Evolutionary conservation across 2,329 filamentous ascomycete genomes (phyloP).

Genomic region (Nemania bipapillata): DNA sequence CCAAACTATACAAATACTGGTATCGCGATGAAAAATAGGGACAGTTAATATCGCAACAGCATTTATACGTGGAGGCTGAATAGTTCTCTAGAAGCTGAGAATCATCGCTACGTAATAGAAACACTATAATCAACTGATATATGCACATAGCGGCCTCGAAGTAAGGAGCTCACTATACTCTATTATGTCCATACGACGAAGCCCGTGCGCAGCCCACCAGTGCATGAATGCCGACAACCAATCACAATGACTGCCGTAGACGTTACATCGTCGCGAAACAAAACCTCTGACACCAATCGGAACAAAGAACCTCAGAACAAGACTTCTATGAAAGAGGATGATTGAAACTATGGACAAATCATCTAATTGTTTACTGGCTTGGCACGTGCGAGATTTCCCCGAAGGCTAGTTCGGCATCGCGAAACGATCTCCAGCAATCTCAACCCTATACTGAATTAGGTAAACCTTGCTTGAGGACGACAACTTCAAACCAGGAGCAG

Average conservation of each 20-base stretch:
- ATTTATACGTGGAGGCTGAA: no score
- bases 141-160: not conserved
- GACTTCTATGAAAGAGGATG: no score
- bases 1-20: no score
- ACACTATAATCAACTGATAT: not conserved
- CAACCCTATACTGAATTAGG: constrained; percentile 1
- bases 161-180: not conserved
- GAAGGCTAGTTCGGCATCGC: not conserved
- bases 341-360: constrained; percentile 21
- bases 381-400: not conserved
- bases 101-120: not conserved
- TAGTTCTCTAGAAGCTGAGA: not conserved
- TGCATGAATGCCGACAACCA: not conserved
- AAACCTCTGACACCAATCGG: constrained; percentile 25
- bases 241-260: constrained; percentile 1
- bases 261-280: constrained; percentile 13
- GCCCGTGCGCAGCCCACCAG: not conserved
- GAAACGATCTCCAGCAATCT: not conserved
- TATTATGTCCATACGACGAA: not conserved
- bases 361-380: constrained; percentile 1
- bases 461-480: constrained; percentile 8
- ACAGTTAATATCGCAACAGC: no score
- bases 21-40: no score
- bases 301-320: not conserved
- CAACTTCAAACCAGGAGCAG: constrained; percentile 11